Conservation (phyloP, 305 asterid genomes). For the Lippia alba region DNA sequence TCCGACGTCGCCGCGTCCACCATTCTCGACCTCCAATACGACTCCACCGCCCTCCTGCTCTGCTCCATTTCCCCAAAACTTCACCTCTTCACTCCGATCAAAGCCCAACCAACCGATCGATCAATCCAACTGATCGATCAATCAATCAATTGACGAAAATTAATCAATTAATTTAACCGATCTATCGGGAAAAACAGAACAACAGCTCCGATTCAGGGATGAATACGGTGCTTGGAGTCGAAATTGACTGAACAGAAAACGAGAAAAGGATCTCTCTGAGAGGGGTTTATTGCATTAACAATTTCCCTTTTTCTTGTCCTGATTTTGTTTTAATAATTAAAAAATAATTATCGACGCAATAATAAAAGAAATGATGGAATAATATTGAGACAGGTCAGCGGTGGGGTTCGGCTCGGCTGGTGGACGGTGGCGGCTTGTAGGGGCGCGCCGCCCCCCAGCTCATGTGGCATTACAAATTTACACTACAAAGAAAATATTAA, state of each 20-base stretch:
- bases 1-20: constrained; percentile 90
- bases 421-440: constrained; percentile 20
- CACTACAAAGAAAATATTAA: too few relatives aligned
- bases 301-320: neutral
- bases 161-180: constrained; percentile 28
- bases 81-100: constrained; percentile 25
- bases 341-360: neutral
- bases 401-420: constrained; percentile 9
- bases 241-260: constrained; percentile 16
- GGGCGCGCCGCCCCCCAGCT: neutral
- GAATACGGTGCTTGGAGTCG: constrained; percentile 19
- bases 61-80: constrained; percentile 66
- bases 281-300: constrained; percentile 10
- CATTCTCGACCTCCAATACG: constrained; percentile 93
- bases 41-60: constrained; percentile 98
- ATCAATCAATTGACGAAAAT: constrained; percentile 5
- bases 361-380: neutral
- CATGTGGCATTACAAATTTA: neutral
- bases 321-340: too few relatives aligned
- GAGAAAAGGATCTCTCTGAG: constrained; percentile 16
- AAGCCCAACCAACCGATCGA: constrained; percentile 25
- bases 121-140: constrained; percentile 32
- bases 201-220: constrained; percentile 18
- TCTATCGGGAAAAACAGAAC: neutral
- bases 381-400: constrained; percentile 20